Percentiles rank a stretch among this genome's conserved stretches.
phyloP scores from a whole-genome alignment of 495 filamentous ascomycete species.

The Letharia columbiana region DNA sequence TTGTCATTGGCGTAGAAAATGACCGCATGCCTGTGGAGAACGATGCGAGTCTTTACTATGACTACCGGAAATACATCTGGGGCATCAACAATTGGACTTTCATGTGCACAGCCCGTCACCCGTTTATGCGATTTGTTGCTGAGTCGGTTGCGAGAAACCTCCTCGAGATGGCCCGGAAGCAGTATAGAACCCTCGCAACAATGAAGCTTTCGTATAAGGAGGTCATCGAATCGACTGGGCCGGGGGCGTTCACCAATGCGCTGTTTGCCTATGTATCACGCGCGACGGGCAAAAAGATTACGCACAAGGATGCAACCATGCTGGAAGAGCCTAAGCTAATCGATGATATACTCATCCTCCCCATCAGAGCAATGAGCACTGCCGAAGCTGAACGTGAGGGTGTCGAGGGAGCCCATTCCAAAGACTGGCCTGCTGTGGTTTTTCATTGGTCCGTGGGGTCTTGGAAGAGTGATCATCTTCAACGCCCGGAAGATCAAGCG shows the following conservation, averaged over 20 bases:
- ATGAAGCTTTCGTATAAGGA: conserved; percentile 57
- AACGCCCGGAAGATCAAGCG: conserved; percentile 5
- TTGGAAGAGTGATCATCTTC: conserved; percentile 18
- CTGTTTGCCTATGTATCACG: conserved; percentile 51
- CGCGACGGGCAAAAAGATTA: conserved; percentile 31
- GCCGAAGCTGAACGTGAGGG: conserved; percentile 18
- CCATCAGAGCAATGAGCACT: conserved; percentile 21
- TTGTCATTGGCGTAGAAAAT: conserved; percentile 45
- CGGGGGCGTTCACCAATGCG: conserved; percentile 54
- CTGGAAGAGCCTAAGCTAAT: conserved; percentile 49
- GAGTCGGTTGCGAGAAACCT: conserved; percentile 55
- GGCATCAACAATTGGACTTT: conserved; percentile 63
- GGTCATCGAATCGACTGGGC: conserved; percentile 58
- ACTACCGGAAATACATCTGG: conserved; percentile 48
- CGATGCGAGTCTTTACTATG: conserved; percentile 50
- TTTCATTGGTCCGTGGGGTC: conserved; percentile 18
- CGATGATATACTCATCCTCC: conserved; percentile 25
- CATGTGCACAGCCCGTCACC: conserved; percentile 51
- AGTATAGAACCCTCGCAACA: conserved; percentile 43
- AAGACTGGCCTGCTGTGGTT: conserved; percentile 13
- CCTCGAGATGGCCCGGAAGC: conserved; percentile 43
- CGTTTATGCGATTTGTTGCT: conserved; percentile 53
- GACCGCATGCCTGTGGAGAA: conserved; percentile 42
- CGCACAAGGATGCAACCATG: conserved; percentile 51
- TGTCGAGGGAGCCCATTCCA: conserved; percentile 13